Percentiles rank a stretch among this genome's conserved stretches.
Evolutionary conservation across 768 basidiomycete genomes (phyloP).

Genomic region (Neoboletus magnificus): DNA sequence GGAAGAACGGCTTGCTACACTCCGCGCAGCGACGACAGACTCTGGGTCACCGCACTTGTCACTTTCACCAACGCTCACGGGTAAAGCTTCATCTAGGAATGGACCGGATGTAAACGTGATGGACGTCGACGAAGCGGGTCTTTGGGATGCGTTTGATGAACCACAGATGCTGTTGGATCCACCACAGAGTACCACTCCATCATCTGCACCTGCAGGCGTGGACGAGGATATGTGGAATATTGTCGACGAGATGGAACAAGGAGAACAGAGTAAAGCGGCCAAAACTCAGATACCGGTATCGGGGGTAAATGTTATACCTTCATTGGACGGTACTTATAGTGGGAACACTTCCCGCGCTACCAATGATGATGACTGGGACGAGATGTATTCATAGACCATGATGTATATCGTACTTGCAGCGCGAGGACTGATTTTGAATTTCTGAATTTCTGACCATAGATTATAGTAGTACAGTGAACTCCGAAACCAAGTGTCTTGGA

Average conservation of each 20-base stretch:
- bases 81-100: slow-evolving; percentile 6
- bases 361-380: slow-evolving; percentile 58
- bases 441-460: background rate
- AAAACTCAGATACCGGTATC: slow-evolving; percentile 23
- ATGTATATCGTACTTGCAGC: background rate
- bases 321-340: slow-evolving; percentile 6
- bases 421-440: background rate
- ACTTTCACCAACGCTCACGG: slow-evolving; percentile 1
- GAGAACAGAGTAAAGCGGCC: slow-evolving; percentile 2
- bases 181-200: background rate
- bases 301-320: slow-evolving; percentile 17
- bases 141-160: slow-evolving; percentile 32
- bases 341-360: slow-evolving; percentile 21
- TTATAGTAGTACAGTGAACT: background rate
- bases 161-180: background rate
- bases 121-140: slow-evolving; percentile 39
- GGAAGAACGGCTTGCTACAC: slow-evolving; percentile 32
- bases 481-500: background rate
- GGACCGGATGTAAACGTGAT: slow-evolving; percentile 11
- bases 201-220: slow-evolving; percentile 28
- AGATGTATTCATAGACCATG: slow-evolving; percentile 51
- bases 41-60: background rate
- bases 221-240: slow-evolving; percentile 77
- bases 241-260: slow-evolving; percentile 51
- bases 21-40: slow-evolving; percentile 13